Conservation (phyloP, 2,329 filamentous ascomycete species). For the Lasiodiplodia theobromae region DNA sequence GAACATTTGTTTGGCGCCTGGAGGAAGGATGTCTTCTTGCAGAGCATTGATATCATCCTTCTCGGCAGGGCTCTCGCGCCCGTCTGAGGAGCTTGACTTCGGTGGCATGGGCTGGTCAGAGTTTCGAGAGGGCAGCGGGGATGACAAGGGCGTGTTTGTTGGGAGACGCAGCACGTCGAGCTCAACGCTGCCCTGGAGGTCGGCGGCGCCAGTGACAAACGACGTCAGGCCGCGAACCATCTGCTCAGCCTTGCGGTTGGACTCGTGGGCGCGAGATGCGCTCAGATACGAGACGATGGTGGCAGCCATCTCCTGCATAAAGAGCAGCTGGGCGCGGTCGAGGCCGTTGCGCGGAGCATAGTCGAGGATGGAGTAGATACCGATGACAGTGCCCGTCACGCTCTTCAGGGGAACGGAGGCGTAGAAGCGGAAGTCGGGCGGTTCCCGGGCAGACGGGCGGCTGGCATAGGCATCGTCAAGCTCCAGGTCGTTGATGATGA, state of each 20-base stretch:
- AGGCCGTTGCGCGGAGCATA: constrained; percentile 35
- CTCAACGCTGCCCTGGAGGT: constrained; percentile 9
- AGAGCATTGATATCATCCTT: constrained; percentile 22
- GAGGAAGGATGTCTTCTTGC: constrained; percentile 41
- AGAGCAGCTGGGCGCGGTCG: constrained; percentile 33
- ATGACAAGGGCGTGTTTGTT: background rate
- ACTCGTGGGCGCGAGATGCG: constrained; percentile 30
- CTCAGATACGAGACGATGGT: constrained; percentile 38
- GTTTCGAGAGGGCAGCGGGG: background rate
- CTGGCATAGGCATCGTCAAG: background rate
- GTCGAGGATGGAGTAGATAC: constrained; percentile 39
- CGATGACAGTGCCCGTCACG: constrained; percentile 37
- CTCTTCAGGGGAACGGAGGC: constrained; percentile 38
- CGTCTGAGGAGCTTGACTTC: too few relatives aligned
- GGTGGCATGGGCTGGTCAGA: background rate
- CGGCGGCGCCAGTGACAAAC: constrained; percentile 32
- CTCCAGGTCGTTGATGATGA: constrained; percentile 10
- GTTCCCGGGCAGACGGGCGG: constrained; percentile 32
- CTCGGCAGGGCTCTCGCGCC: too few relatives aligned
- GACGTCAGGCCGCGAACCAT: constrained; percentile 43
- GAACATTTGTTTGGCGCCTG: constrained; percentile 41
- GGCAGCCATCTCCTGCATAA: constrained; percentile 41
- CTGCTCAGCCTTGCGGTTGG: constrained; percentile 39
- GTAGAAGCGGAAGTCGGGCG: constrained; percentile 37
- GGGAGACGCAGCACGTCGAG: background rate